These are phyloP conservation scores for Saccharomyces mikatae DNA, from an alignment of 805 yeast genomes.

Conservation along the genomic window DNA sequence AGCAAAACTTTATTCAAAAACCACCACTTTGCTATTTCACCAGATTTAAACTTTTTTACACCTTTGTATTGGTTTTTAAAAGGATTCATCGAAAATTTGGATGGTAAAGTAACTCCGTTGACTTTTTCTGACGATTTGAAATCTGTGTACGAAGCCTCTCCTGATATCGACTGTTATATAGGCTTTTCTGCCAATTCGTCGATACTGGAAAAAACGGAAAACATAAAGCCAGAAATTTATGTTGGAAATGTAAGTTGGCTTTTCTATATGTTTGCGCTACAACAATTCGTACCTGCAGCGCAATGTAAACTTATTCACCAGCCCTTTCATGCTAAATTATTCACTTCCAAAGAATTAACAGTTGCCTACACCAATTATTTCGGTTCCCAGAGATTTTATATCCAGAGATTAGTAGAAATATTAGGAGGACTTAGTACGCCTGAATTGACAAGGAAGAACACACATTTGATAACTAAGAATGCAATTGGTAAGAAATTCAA, in stretches of 20 bases:
- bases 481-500: constrained; percentile 66
- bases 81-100: constrained; percentile 41
- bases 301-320: constrained; percentile 50
- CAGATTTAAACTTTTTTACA: constrained; percentile 49
- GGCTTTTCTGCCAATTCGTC: constrained; percentile 50
- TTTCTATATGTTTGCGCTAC: constrained; percentile 51
- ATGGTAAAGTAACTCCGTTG: constrained; percentile 39
- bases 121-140: constrained; percentile 1
- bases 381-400: constrained; percentile 74
- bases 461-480: constrained; percentile 63
- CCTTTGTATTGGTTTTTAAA: constrained; percentile 34
- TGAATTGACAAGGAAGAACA: constrained; percentile 51
- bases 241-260: constrained; percentile 75
- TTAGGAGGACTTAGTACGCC: constrained; percentile 76
- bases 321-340: constrained; percentile 47
- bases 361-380: constrained; percentile 73
- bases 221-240: constrained; percentile 14
- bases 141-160: constrained; percentile 10
- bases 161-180: constrained; percentile 39
- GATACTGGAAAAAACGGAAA: neutral
- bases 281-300: constrained; percentile 48
- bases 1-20: constrained; percentile 32
- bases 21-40: constrained; percentile 43
- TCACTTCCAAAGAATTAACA: constrained; percentile 44
- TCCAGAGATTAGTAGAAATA: constrained; percentile 52